Conservation (phyloP, 2,329 filamentous ascomycete species). For the Fusarium verrucosum region DNA sequence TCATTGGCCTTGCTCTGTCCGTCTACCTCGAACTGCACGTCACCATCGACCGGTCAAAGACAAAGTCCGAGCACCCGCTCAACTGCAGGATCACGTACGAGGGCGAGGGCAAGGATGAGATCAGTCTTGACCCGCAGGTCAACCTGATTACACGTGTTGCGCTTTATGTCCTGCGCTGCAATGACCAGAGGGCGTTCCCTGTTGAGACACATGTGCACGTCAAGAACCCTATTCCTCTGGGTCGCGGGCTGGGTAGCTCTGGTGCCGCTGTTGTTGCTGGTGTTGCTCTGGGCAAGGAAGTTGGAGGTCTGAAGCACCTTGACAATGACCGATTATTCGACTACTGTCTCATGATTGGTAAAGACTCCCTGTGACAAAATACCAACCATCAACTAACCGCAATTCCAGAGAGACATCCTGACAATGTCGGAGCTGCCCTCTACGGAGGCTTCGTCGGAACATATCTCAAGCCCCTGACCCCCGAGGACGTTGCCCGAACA, state of each 20-base stretch:
- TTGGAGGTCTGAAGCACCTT: conserved; percentile 78
- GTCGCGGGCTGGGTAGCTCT: conserved; percentile 91
- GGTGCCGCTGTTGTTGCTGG: conserved; percentile 95
- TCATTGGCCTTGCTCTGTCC: conserved; percentile 93
- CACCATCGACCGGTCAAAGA: conserved; percentile 71
- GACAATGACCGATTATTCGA: conserved; percentile 87
- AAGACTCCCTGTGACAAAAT: conserved; percentile 32
- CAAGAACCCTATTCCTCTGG: conserved; percentile 92
- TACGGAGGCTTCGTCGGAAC: conserved; percentile 98
- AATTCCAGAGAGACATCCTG: conserved; percentile 78
- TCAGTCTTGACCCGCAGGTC: conserved; percentile 82
- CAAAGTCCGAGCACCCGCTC: conserved; percentile 67
- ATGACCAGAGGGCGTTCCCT: conserved; percentile 86
- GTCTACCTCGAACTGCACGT: conserved; percentile 92
- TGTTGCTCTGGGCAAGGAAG: conserved; percentile 90
- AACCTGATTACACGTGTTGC: conserved; percentile 96
- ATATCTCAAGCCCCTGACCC: conserved; percentile 90
- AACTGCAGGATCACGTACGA: conserved; percentile 95
- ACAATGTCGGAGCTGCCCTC: conserved; percentile 93
- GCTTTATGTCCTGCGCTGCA: conserved; percentile 92
- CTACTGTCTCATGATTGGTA: conserved; percentile 96
- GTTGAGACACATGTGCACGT: conserved; percentile 90
- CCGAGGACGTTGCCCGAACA: conserved; percentile 86
- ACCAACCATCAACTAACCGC: conserved; percentile 13
- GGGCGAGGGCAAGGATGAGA: conserved; percentile 79